Conservation (phyloP, 2,329 filamentous ascomycete species). For the Monilinia laxa region DNA sequence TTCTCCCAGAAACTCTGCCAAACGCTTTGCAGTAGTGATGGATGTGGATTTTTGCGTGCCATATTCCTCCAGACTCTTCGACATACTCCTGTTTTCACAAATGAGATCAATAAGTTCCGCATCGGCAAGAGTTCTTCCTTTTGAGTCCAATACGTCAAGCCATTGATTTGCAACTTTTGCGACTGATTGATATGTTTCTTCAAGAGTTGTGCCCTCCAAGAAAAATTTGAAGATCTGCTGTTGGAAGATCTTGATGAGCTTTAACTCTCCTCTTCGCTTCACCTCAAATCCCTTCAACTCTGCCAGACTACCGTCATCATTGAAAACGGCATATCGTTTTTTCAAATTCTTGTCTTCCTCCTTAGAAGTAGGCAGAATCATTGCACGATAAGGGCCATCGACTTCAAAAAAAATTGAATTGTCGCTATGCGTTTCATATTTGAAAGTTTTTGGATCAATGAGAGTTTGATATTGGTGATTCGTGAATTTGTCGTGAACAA, state of each 20-base stretch:
- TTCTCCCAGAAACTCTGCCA: slow-evolving; percentile 94
- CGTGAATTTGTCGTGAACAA: slow-evolving; percentile 91
- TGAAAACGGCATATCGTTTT: slow-evolving; percentile 98
- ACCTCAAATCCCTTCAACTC: slow-evolving; percentile 98
- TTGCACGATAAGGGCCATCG: slow-evolving; percentile 94
- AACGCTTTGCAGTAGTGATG: slow-evolving; percentile 93
- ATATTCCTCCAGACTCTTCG: slow-evolving; percentile 95
- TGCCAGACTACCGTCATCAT: slow-evolving; percentile 91
- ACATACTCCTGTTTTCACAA: slow-evolving; percentile 98
- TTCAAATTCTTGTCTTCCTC: slow-evolving; percentile 99
- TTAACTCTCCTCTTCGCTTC: slow-evolving; percentile 94
- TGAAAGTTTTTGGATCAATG: slow-evolving; percentile 73
- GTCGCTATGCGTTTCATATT: slow-evolving; percentile 95
- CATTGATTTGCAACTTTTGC: slow-evolving; percentile 94
- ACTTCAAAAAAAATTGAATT: slow-evolving; percentile 99
- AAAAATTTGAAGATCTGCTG: slow-evolving; percentile 99
- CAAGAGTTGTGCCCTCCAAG: slow-evolving; percentile 81
- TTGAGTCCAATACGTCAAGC: slow-evolving; percentile 90
- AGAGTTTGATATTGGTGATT: slow-evolving; percentile 97
- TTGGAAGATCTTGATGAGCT: slow-evolving; percentile 99
- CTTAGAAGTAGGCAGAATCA: slow-evolving; percentile 96
- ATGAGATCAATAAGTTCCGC: slow-evolving; percentile 99
- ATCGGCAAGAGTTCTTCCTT: slow-evolving; percentile 85
- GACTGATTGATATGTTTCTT: slow-evolving; percentile 87
- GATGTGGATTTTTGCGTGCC: slow-evolving; percentile 94